These are phyloP conservation scores for Ophiostoma sp. DNA, from an alignment of 2,329 filamentous ascomycete species.

Conservation along the genomic window DNA sequence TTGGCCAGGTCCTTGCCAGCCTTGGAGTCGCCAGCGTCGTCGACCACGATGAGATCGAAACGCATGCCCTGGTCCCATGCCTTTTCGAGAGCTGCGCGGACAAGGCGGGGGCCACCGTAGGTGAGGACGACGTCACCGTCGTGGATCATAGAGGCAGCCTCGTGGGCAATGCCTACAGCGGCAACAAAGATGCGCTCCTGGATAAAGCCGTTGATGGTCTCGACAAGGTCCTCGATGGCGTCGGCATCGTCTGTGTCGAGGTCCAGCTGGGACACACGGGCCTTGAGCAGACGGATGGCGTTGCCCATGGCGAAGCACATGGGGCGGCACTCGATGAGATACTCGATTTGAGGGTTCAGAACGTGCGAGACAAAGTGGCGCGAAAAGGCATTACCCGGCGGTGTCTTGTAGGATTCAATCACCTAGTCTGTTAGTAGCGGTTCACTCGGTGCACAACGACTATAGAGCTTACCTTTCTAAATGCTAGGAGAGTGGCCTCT, in stretches of 20 bases:
- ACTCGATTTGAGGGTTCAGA: constrained; percentile 91
- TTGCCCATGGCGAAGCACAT: constrained; percentile 97
- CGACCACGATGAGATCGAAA: constrained; percentile 81
- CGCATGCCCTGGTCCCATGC: constrained; percentile 64
- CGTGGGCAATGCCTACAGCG: constrained; percentile 75
- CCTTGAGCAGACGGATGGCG: constrained; percentile 88
- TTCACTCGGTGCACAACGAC: neutral
- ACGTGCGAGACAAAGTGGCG: constrained; percentile 88
- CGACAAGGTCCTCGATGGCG: constrained; percentile 72
- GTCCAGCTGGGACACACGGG: constrained; percentile 84
- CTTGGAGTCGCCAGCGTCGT: constrained; percentile 53
- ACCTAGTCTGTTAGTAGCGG: constrained; percentile 48
- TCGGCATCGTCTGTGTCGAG: constrained; percentile 75
- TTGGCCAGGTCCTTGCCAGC: constrained; percentile 59
- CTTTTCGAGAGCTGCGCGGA: constrained; percentile 72
- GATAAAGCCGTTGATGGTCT: constrained; percentile 83
- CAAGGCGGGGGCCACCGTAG: constrained; percentile 78
- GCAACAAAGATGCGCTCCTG: constrained; percentile 84
- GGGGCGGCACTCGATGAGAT: constrained; percentile 86
- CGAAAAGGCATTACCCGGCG: constrained; percentile 74
- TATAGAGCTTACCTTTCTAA: constrained; percentile 65
- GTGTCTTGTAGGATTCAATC: constrained; percentile 87
- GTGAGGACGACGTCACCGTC: constrained; percentile 79
- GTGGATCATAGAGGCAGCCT: constrained; percentile 68
- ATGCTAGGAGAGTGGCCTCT: constrained; percentile 79